Evolutionary conservation across 2,329 filamentous ascomycete species (phyloP).

Genomic region (Mollisia scopiformis): DNA sequence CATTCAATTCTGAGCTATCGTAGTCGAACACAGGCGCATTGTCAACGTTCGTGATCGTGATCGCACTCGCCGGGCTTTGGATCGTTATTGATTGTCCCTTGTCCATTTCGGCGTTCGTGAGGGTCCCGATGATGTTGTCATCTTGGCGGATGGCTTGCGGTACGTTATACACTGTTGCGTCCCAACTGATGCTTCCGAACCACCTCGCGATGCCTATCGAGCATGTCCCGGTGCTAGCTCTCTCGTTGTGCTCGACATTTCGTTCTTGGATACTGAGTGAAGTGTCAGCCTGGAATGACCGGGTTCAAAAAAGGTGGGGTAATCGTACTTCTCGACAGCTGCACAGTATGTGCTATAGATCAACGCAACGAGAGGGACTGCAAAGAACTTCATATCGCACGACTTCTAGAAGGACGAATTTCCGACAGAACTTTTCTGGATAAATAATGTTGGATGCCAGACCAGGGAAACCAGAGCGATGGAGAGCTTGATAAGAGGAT

Average conservation of each 20-base stretch:
- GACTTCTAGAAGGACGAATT: neutral
- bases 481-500: neutral
- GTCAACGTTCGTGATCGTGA: constrained; percentile 25
- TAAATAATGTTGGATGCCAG: neutral
- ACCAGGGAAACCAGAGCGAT: neutral
- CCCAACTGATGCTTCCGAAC: constrained; percentile 14
- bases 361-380: neutral
- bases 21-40: constrained; percentile 21
- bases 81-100: constrained; percentile 20
- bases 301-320: too few relatives aligned
- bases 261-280: neutral
- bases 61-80: neutral
- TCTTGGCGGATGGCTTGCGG: constrained; percentile 18
- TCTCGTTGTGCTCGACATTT: neutral
- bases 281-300: too few relatives aligned
- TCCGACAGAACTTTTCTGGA: neutral
- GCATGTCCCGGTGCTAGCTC: constrained; percentile 10
- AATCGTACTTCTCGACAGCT: neutral
- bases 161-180: constrained; percentile 22
- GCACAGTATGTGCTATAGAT: neutral
- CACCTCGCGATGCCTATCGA: constrained; percentile 18
- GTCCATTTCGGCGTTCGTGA: constrained; percentile 16
- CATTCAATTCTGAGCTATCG: constrained; percentile 14
- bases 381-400: neutral
- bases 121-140: constrained; percentile 16